A percentile compares a stretch with the other conserved stretches of the same genome.
Evolutionary conservation across 192 early-diverging fungal genomes (phyloP).

Genomic region (Entomortierella parvispora): DNA sequence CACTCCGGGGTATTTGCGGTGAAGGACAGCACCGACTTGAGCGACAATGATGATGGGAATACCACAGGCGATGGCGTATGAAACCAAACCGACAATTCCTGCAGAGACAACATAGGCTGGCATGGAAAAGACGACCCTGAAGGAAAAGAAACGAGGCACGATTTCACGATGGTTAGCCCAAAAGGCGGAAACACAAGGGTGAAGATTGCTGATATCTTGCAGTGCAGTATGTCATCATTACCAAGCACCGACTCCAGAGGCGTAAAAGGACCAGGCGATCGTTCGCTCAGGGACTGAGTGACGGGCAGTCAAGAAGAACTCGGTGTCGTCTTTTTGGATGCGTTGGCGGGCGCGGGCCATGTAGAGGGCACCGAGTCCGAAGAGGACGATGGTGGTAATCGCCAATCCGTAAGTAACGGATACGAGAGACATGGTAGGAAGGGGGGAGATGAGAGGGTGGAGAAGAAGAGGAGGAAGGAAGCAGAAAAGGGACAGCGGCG

Average conservation of each 20-base stretch:
- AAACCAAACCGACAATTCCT: conserved; percentile 73
- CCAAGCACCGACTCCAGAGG: conserved; percentile 47
- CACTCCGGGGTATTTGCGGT: conserved; percentile 64
- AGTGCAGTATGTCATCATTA: not conserved
- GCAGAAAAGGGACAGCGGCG: no score
- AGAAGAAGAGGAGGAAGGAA: not conserved
- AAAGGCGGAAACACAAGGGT: not conserved
- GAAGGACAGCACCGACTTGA: conserved; percentile 66
- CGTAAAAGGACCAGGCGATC: conserved; percentile 54
- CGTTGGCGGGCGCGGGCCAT: conserved; percentile 39
- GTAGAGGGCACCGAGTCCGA: conserved; percentile 41
- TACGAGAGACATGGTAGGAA: conserved; percentile 24
- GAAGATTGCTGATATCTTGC: not conserved
- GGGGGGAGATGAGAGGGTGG: not conserved
- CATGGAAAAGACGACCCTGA: conserved; percentile 70
- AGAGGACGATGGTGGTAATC: conserved; percentile 37
- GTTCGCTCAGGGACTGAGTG: conserved; percentile 34
- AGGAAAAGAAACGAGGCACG: not conserved
- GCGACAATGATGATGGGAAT: conserved; percentile 70
- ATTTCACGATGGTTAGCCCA: not conserved
- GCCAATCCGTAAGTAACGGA: conserved; percentile 44
- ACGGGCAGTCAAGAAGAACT: conserved; percentile 55
- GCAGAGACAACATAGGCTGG: conserved; percentile 72
- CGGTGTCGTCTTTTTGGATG: conserved; percentile 42
- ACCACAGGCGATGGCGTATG: conserved; percentile 70